Base-by-base conservation (phyloP, 2,329 filamentous ascomycete genomes). In the Sclerotinia sclerotiorum region DNA sequence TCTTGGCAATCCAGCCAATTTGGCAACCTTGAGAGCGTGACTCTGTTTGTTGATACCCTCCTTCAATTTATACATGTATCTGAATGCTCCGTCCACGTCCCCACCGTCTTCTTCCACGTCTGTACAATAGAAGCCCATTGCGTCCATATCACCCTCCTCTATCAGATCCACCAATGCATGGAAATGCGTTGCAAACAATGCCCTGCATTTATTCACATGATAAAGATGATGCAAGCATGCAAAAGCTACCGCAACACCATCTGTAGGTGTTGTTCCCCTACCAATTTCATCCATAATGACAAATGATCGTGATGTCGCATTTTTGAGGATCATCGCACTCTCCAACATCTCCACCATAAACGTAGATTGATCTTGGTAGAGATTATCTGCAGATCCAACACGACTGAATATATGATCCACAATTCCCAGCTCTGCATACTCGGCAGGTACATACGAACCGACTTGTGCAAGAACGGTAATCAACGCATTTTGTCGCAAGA, bases 311-410 rank as follows among this genome's bases (percentile, higher is more conserved):
- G 88, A 81, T 0, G 94, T 98, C 0, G 95, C 94, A 73, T 91
- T 85, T 70, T 90, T 91, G 65, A 99, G 84, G 65, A 99, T 99
- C 35, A 90, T 85, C 1, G 94, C 94, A 27, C 95, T 97, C 80
- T 99, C 95, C 2, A 97, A 85, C 95, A 99, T 99, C 81, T 99
- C 95, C 1, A 98, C 93, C 95, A 99, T 98, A 80, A 99, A 99
- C 0, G 96, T 99, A 65, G 93, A 97, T 79, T 98, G 94, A 81
- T 97, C 91, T 63, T 88, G 87, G 81, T 91, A 97, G n/a, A 99
- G 84, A 77, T 97, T 94, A 79, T 99, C 96, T 1, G 94, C 95
- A 0, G 93, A 96, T 1, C 95, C 95, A 29, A 96, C 90, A 77
- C 95, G 91, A 77, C 90, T 95, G 82, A 97, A 98, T 66, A 99